Percentiles rank a stretch among this genome's conserved stretches.
phyloP scores from a whole-genome alignment of 805 yeast genomes.

The Yamadazyma akitaensis region DNA sequence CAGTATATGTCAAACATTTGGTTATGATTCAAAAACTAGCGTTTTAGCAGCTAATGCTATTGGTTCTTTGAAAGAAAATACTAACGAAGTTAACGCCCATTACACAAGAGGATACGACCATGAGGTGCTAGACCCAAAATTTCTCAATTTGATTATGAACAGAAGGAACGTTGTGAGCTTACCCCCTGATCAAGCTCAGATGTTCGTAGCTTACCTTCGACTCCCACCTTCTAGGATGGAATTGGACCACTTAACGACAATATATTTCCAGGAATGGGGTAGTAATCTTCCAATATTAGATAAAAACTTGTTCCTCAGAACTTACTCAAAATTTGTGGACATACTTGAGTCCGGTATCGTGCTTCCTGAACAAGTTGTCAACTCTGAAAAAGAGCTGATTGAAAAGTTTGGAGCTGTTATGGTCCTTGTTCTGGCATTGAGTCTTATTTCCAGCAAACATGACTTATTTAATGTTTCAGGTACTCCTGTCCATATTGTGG shows the following conservation, averaged over 20 bases:
- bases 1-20: conserved; percentile 64
- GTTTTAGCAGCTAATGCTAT: conserved; percentile 66
- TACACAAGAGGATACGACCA: conserved; percentile 3
- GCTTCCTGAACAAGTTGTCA: background rate
- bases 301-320: conserved; percentile 60
- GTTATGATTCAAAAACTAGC: conserved; percentile 70
- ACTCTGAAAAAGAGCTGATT: conserved; percentile 23
- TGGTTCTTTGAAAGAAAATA: conserved; percentile 59
- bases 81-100: conserved; percentile 17
- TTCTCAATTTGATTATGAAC: conserved; percentile 26
- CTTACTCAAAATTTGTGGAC: conserved; percentile 48
- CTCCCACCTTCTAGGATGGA: conserved; percentile 52
- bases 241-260: conserved; percentile 63
- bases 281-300: conserved; percentile 66
- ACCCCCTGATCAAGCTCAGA: conserved; percentile 38
- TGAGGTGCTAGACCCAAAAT: conserved; percentile 9
- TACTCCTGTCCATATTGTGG: conserved; percentile 14
- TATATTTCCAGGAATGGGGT: conserved; percentile 79
- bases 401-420: conserved; percentile 59
- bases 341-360: conserved; percentile 36
- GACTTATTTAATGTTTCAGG: conserved; percentile 18
- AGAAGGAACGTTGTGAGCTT: conserved; percentile 24
- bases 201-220: conserved; percentile 36
- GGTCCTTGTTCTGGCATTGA: conserved; percentile 47
- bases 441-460: conserved; percentile 40